Conservation (phyloP, 257 asterid genomes). For the Verbena officinalis region DNA sequence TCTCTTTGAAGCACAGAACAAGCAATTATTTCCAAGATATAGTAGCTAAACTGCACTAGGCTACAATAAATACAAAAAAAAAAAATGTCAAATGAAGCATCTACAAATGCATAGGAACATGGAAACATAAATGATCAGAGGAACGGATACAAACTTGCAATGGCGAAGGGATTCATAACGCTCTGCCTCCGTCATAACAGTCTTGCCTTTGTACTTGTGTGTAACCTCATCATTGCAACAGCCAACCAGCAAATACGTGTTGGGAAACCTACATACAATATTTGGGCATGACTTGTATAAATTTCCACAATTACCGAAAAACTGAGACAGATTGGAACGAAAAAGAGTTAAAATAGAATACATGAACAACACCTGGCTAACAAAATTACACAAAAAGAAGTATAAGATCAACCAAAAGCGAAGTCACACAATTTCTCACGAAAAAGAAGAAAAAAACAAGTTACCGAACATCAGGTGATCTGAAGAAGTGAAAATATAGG, state of each 20-base stretch:
- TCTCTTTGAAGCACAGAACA: too few relatives aligned
- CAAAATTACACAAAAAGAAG: background rate
- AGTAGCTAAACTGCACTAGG: constrained; percentile 5
- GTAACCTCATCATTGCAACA: constrained; percentile 91
- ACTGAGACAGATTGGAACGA: background rate
- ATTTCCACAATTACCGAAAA: background rate
- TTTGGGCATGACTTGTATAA: background rate
- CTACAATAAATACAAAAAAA: background rate
- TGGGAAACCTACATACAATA: constrained; percentile 62
- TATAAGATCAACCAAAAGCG: too few relatives aligned
- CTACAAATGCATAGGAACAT: constrained; percentile 8
- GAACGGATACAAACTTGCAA: constrained; percentile 65
- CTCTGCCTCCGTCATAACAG: constrained; percentile 84
- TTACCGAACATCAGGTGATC: background rate
- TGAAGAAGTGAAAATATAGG: background rate
- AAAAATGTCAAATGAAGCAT: background rate
- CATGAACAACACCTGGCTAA: background rate
- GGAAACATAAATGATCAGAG: constrained; percentile 5
- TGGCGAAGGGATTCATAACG: constrained; percentile 97
- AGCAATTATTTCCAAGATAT: background rate
- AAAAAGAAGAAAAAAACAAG: background rate
- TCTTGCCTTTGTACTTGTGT: constrained; percentile 91
- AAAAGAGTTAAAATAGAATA: background rate
- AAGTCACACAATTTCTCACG: background rate
- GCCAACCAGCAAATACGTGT: constrained; percentile 84